phyloP scores from a whole-genome alignment of 495 filamentous ascomycete genomes.

The Cercophora newfieldiana region DNA sequence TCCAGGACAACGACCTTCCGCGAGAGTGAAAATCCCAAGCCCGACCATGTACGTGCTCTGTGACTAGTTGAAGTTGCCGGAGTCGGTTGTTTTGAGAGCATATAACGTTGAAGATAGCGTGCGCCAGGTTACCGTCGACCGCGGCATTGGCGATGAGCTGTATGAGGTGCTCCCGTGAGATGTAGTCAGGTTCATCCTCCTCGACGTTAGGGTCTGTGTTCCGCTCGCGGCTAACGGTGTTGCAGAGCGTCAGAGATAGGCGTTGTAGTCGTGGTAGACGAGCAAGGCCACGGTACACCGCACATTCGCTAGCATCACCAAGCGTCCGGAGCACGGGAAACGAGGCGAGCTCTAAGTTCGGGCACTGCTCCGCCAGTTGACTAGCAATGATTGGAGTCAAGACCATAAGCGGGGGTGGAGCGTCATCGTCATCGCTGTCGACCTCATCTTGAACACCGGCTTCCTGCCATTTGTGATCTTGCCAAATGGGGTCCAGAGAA shows the following conservation, averaged over 20 bases:
- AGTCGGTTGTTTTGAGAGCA: not conserved
- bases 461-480: too few relatives aligned
- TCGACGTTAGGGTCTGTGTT: not conserved
- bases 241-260: not conserved
- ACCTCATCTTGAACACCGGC: too few relatives aligned
- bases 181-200: not conserved
- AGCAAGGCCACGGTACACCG: not conserved
- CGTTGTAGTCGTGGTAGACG: not conserved
- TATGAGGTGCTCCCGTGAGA: not conserved
- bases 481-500: too few relatives aligned
- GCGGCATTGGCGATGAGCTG: not conserved
- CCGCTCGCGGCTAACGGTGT: not conserved
- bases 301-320: not conserved
- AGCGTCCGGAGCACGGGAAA: not conserved
- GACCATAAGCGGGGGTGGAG: too few relatives aligned
- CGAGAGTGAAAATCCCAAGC: too few relatives aligned
- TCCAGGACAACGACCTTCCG: not conserved
- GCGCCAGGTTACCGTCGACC: not conserved
- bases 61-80: not conserved
- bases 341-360: not conserved
- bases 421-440: too few relatives aligned
- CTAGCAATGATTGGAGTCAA: not conserved
- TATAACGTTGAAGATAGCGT: not conserved
- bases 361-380: not conserved
- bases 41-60: too few relatives aligned